A percentile compares a stretch with the other conserved stretches of the same genome.
Conservation (phyloP, 225 moss, liverwort and hornwort species). For the Climacium dendroides region DNA sequence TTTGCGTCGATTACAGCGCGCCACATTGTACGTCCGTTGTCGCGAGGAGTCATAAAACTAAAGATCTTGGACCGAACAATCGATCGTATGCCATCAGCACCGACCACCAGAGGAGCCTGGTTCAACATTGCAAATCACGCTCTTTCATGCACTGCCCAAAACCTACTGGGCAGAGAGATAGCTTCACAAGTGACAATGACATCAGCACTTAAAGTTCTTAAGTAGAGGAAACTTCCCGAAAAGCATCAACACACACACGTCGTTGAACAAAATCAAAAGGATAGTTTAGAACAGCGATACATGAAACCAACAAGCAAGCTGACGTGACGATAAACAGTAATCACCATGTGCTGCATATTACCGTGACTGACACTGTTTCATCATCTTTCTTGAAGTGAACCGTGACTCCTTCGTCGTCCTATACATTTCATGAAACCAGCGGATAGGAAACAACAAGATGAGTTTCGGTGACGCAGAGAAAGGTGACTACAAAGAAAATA, state of each 20-base stretch:
- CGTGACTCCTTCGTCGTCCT: conserved; percentile 30
- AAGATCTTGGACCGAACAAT: conserved; percentile 22
- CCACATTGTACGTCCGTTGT: conserved; percentile 44
- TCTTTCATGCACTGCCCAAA: not conserved
- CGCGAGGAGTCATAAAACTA: conserved; percentile 17
- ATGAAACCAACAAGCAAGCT: not conserved
- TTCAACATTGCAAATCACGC: not conserved
- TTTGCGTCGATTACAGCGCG: conserved; percentile 38
- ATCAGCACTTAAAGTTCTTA: not conserved
- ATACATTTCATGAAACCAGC: not conserved
- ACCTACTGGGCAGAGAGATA: not conserved
- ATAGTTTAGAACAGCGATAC: not conserved
- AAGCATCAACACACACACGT: not conserved
- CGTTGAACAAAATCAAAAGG: not conserved
- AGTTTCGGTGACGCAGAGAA: not conserved
- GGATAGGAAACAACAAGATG: not conserved
- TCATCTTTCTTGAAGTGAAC: conserved; percentile 25
- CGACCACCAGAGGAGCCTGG: conserved; percentile 39
- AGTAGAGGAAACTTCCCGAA: not conserved
- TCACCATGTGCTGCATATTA: not conserved
- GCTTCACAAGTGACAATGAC: not conserved
- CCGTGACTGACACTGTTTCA: conserved; percentile 20
- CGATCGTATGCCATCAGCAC: conserved; percentile 52
- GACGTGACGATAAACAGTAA: not conserved
- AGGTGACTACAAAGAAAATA: not conserved